These are phyloP conservation scores for Parasitella parasitica DNA, from an alignment of 371 early-diverging fungal genomes.

Conservation along the genomic window DNA sequence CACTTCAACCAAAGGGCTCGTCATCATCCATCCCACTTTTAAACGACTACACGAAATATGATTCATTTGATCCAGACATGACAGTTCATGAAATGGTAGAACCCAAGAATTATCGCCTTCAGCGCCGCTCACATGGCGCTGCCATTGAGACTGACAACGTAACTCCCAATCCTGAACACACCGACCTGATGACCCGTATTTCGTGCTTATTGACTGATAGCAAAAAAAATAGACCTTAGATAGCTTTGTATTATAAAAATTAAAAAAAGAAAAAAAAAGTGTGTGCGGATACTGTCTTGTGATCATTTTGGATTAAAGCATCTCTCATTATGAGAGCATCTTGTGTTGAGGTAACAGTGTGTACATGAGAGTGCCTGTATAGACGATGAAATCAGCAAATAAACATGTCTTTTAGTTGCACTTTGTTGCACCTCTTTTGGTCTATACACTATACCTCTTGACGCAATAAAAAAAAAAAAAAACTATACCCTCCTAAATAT, in stretches of 20 bases:
- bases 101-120: constrained; percentile 1
- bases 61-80: neutral
- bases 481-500: neutral
- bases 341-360: no score
- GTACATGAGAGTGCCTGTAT: neutral
- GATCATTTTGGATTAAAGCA: neutral
- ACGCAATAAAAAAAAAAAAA: no score
- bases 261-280: neutral
- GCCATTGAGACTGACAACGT: constrained; percentile 14
- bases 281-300: neutral
- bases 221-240: neutral
- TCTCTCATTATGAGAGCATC: no score
- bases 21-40: constrained; percentile 15
- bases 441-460: no score
- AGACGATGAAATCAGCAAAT: neutral
- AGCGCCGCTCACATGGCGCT: neutral
- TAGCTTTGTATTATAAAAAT: neutral
- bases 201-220: constrained; percentile 14
- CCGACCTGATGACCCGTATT: constrained; percentile 26
- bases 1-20: constrained; percentile 12
- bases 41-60: constrained; percentile 10
- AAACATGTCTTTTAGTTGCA: neutral
- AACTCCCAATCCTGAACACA: constrained; percentile 21
- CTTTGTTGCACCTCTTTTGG: neutral
- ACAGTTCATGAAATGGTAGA: constrained; percentile 25